Base-by-base conservation (phyloP, 2,329 filamentous ascomycete genomes). In the Colletotrichum spinosum region DNA sequence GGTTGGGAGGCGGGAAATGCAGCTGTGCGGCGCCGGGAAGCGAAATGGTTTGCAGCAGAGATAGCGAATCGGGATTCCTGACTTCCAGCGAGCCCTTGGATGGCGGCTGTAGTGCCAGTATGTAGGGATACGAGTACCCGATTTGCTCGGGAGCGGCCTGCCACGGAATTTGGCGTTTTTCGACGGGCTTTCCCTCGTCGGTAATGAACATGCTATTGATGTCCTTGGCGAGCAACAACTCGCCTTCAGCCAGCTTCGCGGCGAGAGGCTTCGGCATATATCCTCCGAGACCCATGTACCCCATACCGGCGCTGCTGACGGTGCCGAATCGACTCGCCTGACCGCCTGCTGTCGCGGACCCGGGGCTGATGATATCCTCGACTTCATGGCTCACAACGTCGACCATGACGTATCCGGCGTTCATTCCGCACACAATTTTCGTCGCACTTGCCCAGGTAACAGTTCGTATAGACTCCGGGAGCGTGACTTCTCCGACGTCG, bases 101-200 rank as follows among this genome's bases (percentile, higher is more conserved):
- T 1, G 93, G 89, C 8, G 93, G 84, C 74, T 97, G 94, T 12
- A 99, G 81, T 9, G 94, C 92, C 53, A 99, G 83, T 60, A 99
- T 90, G 75, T 97, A 99, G 0, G 96, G 96, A 75, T 99, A 99
- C 25, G 94, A 97, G 77, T 97, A 99, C 25, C 95, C 96, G 65
- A 99, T 90, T 60, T 91, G 91, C 72, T 97, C 94, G 1, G 96
- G 97, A 1, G 95, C 93, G 39, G 88, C 84, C 46, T 90, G 87
- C 96, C 96, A 99, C 2, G 94, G 94, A n/a, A 99, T 90, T 75
- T 98, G 94, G 60, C 91, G 86, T 77, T 92, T 93, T 49, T 94
- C 91, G 39, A 97, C 76, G 0, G 94, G 86, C 70, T 93, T 94
- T 5, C 94, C 96, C 37, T 93, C 86, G 10, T 91, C 87, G 63